Conservation (phyloP, 106 monocot genomes). For the Posidonia australis region DNA sequence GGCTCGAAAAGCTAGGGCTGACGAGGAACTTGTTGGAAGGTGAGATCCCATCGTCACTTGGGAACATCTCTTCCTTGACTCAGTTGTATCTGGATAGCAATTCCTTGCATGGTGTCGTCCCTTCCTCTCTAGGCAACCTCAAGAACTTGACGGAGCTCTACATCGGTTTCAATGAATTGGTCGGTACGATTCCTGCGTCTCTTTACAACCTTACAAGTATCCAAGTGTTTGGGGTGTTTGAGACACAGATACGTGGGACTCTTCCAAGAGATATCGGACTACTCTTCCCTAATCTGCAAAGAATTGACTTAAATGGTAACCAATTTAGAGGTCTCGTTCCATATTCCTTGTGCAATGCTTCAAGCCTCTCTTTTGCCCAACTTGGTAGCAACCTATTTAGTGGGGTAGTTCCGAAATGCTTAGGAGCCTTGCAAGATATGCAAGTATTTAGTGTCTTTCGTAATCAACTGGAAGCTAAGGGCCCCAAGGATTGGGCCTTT, state of each 20-base stretch:
- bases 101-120: background rate
- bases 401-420: constrained; percentile 4
- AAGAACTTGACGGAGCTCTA: background rate
- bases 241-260: background rate
- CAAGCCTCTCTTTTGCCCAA: background rate
- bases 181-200: constrained; percentile 12
- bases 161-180: background rate
- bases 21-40: too few relatives aligned
- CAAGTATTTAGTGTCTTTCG: background rate
- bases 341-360: constrained; percentile 2
- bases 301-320: background rate
- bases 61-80: background rate
- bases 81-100: background rate
- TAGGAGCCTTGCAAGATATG: background rate
- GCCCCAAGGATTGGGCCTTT: constrained; percentile 14
- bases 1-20: too few relatives aligned
- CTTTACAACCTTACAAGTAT: background rate
- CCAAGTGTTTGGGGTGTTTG: background rate
- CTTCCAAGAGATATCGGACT: background rate
- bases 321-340: constrained; percentile 1
- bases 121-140: background rate
- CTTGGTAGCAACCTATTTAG: constrained; percentile 1
- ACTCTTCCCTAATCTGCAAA: background rate
- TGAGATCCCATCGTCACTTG: background rate
- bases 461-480: background rate